Base-by-base conservation (phyloP, 2,329 filamentous ascomycete genomes). In the Tolypocladium endophyticum region DNA sequence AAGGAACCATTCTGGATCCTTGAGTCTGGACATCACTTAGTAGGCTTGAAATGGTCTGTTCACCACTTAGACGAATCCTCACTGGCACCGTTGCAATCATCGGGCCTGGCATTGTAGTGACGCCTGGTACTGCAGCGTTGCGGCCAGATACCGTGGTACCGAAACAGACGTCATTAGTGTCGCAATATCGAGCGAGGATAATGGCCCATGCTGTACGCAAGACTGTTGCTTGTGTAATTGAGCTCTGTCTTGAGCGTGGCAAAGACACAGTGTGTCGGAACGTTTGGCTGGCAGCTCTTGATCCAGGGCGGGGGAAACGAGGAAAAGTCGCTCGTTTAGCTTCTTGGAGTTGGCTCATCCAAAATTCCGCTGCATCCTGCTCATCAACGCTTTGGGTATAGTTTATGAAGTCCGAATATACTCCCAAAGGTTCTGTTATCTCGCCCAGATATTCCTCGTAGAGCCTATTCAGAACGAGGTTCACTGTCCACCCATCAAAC, bases 401-500 rank as follows among this genome's bases (percentile, higher is more conserved):
- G 11, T 39, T 39, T 18, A 39, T 18, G 16, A 39, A 39, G 4
- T 18, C 36, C 11, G 36, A 39, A 18, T 39, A 39, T 18, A 39
- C 12, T 4, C 36, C 16, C 36, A 39, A 39, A 3, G 36, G 36
- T 11, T 39, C 36, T 39, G 16, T 39, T 39, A 11, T 11, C 36
- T 18, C 36, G 36, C 36, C 36, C 3, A 39, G 36, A 39, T 39
- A 39, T 39, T 39, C 39, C 56, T 52, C 4, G 12, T 43, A 14
- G 4, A 67, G 43, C 0, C 36, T 43, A 16, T 57, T 50, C 25
- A 62, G 18, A 14, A 65, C 57, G 0, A 64, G 54, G 7, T 43
- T 53, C 45, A 64, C 35, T 6, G 64, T 64, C 66, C 65, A 68
- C 9, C 68, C 69, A 50, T 71, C 69, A 36, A 70, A 67, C 0